A percentile compares a stretch with the other conserved stretches of the same genome.
Conservation (phyloP, 768 basidiomycete genomes). For the Calocera viscosa region DNA sequence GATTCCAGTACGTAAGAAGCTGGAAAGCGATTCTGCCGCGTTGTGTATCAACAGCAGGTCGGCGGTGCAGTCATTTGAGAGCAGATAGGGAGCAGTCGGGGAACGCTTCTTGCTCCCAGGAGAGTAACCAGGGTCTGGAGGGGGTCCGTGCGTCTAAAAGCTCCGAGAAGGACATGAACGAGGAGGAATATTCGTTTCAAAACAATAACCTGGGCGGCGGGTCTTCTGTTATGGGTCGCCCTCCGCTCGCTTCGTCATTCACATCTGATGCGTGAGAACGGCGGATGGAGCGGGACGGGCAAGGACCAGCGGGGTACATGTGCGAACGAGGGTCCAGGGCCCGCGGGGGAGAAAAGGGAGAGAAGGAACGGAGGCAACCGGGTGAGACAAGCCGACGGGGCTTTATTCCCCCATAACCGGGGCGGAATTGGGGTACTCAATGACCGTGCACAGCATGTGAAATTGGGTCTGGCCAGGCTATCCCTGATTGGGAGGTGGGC, state of each 20-base stretch:
- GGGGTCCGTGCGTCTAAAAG: not conserved
- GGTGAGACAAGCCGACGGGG: not conserved
- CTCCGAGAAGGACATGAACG: not conserved
- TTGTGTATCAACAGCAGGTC: not conserved
- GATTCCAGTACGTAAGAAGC: not conserved
- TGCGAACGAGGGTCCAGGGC: constrained; percentile 1
- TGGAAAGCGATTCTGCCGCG: not conserved
- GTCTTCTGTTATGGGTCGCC: not conserved
- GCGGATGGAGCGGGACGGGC: not conserved
- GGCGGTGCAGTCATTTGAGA: not conserved
- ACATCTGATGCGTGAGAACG: constrained; percentile 3
- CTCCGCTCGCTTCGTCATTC: not conserved
- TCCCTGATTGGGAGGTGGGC: not conserved
- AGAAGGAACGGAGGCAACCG: not conserved
- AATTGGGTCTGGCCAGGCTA: not conserved
- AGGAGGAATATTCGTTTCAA: not conserved
- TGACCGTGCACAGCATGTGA: constrained; percentile 7
- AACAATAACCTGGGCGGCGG: constrained; percentile 1
- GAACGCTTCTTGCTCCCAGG: not conserved
- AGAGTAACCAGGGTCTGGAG: constrained; percentile 2
- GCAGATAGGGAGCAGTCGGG: not conserved
- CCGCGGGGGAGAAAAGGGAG: not conserved
- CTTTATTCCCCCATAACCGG: not conserved
- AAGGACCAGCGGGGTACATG: not conserved
- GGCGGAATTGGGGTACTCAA: not conserved